A percentile compares a stretch with the other conserved stretches of the same genome.
Evolutionary conservation across 2,329 filamentous ascomycete genomes (phyloP).

Genomic region (Huntiella decipiens): DNA sequence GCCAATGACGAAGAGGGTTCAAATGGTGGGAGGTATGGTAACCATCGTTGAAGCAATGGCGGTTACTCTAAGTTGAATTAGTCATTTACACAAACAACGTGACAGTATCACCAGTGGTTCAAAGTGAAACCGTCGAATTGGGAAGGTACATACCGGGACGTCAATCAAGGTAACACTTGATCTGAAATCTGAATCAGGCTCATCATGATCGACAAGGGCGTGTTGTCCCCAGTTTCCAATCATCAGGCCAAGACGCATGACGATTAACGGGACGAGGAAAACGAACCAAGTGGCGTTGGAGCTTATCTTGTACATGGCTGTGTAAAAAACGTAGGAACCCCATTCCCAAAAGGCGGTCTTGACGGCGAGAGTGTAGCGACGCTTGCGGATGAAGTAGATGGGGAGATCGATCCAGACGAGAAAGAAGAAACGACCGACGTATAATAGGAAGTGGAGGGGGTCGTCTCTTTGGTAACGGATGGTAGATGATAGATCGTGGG

Average conservation of each 20-base stretch:
- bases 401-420: constrained; percentile 59
- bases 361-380: constrained; percentile 33
- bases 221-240: constrained; percentile 74
- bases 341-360: constrained; percentile 44
- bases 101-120: not conserved
- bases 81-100: not conserved
- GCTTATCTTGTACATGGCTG: constrained; percentile 31
- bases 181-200: constrained; percentile 59
- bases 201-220: constrained; percentile 55
- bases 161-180: constrained; percentile 67
- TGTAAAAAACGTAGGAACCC: constrained; percentile 32
- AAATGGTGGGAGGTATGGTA: constrained; percentile 70
- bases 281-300: constrained; percentile 41
- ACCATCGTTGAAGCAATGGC: constrained; percentile 66
- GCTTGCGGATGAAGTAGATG: constrained; percentile 48
- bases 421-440: constrained; percentile 55
- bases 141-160: constrained; percentile 41
- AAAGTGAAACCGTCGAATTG: not conserved
- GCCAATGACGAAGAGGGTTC: constrained; percentile 63
- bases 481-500: constrained; percentile 40
- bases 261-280: constrained; percentile 44
- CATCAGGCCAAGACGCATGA: constrained; percentile 56
- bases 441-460: constrained; percentile 45
- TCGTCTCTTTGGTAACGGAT: constrained; percentile 59
- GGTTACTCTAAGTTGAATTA: constrained; percentile 42